A percentile compares a stretch with the other conserved stretches of the same genome.
Conservation (phyloP, 2,329 filamentous ascomycete genomes). For the Zasmidium angulare region DNA sequence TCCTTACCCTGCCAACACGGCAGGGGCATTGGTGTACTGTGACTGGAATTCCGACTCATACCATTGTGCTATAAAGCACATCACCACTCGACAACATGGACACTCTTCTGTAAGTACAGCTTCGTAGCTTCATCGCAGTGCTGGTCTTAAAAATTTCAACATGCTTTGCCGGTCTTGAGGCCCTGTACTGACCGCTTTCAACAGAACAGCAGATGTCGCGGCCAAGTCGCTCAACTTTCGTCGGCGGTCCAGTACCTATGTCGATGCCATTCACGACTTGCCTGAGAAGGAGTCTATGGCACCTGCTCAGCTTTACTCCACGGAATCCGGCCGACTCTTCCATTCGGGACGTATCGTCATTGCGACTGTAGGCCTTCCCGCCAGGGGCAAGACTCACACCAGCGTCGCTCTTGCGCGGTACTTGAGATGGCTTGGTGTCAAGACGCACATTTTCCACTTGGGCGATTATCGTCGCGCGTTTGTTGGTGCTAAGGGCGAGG, state of each 20-base stretch:
- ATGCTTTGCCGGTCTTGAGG: neutral
- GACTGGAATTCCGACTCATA: neutral
- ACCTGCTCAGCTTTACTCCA: slow-evolving; percentile 95
- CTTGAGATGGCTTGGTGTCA: slow-evolving; percentile 94
- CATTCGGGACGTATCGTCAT: slow-evolving; percentile 97
- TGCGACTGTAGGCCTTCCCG: slow-evolving; percentile 91
- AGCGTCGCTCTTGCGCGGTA: slow-evolving; percentile 95
- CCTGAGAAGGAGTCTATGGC: slow-evolving; percentile 81
- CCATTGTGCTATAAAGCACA: neutral
- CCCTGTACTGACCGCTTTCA: slow-evolving; percentile 7
- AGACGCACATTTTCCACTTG: slow-evolving; percentile 95
- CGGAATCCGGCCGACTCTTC: slow-evolving; percentile 93
- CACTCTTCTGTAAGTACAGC: slow-evolving; percentile 23
- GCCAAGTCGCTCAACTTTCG: slow-evolving; percentile 87
- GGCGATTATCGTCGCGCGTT: slow-evolving; percentile 95
- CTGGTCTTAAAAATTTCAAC: neutral
- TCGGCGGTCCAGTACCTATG: slow-evolving; percentile 90
- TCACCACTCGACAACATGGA: slow-evolving; percentile 17
- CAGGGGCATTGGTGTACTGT: neutral
- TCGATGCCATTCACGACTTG: slow-evolving; percentile 95
- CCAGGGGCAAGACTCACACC: slow-evolving; percentile 96
- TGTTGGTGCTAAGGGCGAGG: slow-evolving; percentile 75
- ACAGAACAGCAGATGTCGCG: slow-evolving; percentile 77
- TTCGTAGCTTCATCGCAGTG: neutral
- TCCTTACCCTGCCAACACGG: neutral